Evolutionary conservation across 352 stramenopile genomes (phyloP).

Genomic region (Pilasporangium apinafurcum): DNA sequence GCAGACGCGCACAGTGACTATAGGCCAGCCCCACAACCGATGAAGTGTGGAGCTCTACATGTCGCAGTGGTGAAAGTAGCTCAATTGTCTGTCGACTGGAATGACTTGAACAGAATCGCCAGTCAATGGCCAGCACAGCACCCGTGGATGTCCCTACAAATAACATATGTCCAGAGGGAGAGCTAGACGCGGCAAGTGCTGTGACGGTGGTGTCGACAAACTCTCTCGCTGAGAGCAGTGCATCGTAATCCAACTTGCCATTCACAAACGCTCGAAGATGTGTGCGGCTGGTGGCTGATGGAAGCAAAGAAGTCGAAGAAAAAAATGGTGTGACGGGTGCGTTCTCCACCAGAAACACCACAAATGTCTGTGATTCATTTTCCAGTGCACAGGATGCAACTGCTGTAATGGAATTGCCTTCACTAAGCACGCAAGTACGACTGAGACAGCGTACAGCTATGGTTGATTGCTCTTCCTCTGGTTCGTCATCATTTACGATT

Average conservation of each 20-base stretch:
- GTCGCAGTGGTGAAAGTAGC: conserved; percentile 17
- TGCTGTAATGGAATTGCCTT: conserved; percentile 14
- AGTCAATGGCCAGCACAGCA: conserved; percentile 23
- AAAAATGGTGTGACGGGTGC: too few species aligned
- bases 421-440: conserved; percentile 10
- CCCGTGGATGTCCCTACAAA: conserved; percentile 38
- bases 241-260: conserved; percentile 32
- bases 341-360: conserved; percentile 48
- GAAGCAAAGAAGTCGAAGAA: too few species aligned
- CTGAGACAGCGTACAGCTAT: too few species aligned
- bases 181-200: conserved; percentile 26
- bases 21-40: conserved; percentile 38
- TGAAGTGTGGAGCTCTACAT: conserved; percentile 44
- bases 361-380: conserved; percentile 44
- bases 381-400: conserved; percentile 22
- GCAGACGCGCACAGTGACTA: conserved; percentile 8
- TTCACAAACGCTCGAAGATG: conserved; percentile 60
- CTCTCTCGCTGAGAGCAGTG: too few species aligned
- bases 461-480: too few species aligned
- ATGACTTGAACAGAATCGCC: too few species aligned
- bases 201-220: too few species aligned
- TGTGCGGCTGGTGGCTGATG: too few species aligned
- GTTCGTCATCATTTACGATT: conserved; percentile 17
- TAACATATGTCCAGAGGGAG: too few species aligned
- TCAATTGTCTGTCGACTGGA: conserved; percentile 16